Evolutionary conservation across 805 yeast species (phyloP), one percentile per base, ranked within the genome.

Genomic region (Candida multigemmis): DNA sequence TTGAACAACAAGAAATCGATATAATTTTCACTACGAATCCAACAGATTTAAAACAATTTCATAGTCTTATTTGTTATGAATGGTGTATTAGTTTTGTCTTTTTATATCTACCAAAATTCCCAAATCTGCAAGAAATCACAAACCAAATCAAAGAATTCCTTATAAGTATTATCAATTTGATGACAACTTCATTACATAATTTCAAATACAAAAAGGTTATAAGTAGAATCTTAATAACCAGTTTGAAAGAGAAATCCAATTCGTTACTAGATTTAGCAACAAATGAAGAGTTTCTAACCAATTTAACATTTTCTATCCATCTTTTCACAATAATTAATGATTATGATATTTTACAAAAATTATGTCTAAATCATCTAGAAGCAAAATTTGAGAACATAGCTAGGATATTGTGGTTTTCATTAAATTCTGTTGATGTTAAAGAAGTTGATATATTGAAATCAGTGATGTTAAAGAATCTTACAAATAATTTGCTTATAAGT

Each of bases 311-410:
- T n/a, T n/a, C 48, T 1, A 42, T 42, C 2, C 62, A 58, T 29
- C 33, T 57, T 11, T 58, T 46, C 27, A 41, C 62, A 3, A 46
- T 57, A 7, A 29, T 56, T 13, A 54, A 53, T 29, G 64, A 57
- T 34, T 46, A 48, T 31, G 62, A 56, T 23, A 33, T 56, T 10
- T 32, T 53, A 7, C 26, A 36, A 13, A 56, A 52, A 28, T 35
- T 58, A 22, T 37, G 41, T n/a, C 28, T 53, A 3, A 40, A 41
- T 26, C 36, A 33, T 12, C 32, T 31, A 23, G 47, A 43, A 23
- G 37, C 53, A 10, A 42, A 36, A 17, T 42, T 57, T 20, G 61
- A 53, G 25, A 39, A 46, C 19, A 37, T 32, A 14, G 45, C 53
- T 14, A 31, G 53, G 22, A 52, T 43, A 28, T 20, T 56, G 5